Conservation (phyloP, 169 alveolate genomes). For the Cryptosporidium baileyi region DNA sequence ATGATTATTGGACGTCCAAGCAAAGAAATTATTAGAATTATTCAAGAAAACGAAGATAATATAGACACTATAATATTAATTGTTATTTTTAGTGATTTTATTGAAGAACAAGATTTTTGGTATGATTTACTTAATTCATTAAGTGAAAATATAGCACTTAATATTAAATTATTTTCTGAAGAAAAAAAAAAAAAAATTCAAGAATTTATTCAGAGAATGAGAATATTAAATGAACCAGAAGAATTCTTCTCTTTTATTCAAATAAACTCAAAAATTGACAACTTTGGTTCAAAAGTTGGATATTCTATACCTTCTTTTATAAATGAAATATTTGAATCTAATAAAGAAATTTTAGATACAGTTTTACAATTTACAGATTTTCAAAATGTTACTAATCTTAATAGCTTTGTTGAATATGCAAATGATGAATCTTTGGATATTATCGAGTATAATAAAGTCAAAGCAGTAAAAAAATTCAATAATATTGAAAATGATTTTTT, state of each 20-base stretch:
- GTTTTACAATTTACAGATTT: constrained; percentile 20
- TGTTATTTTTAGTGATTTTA: constrained; percentile 8
- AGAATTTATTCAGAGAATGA: background rate
- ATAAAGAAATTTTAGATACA: constrained; percentile 19
- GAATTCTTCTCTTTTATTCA: background rate
- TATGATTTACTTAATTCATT: constrained; percentile 12
- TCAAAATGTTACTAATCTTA: constrained; percentile 12
- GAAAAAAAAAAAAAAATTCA: background rate
- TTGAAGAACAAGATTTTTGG: constrained; percentile 68
- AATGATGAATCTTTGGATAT: constrained; percentile 27
- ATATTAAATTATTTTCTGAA: constrained; percentile 1
- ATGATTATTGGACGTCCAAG: constrained; percentile 50
- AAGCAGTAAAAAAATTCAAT: constrained; percentile 43
- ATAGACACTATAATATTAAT: background rate
- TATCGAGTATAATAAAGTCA: background rate
- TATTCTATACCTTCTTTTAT: constrained; percentile 12
- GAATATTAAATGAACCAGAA: constrained; percentile 30
- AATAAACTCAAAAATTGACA: background rate
- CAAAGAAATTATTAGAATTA: background rate
- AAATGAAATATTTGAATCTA: background rate
- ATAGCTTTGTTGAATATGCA: constrained; percentile 52
- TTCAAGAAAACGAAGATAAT: background rate
- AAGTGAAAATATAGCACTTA: background rate
- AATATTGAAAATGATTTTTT: background rate
- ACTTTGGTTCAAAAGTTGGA: constrained; percentile 17